Conservation (phyloP, 1,284 basidiomycete genomes). For the Pseudozyma thailandica region DNA sequence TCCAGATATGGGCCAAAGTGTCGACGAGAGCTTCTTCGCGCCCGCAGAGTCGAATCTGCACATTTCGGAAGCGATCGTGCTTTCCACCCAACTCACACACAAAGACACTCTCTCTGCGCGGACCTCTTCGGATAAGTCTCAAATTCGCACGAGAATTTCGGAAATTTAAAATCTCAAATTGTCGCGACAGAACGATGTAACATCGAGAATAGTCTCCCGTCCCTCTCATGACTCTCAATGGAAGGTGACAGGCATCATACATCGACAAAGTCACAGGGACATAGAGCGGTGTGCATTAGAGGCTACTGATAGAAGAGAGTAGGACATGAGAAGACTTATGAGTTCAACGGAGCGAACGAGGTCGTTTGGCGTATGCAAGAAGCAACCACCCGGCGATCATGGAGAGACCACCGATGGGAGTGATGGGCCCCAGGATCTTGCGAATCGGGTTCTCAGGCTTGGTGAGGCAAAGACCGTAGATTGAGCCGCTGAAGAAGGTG, state of each 20-base stretch:
- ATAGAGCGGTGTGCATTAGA: slow-evolving; percentile 9
- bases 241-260: no score
- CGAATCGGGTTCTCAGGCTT: slow-evolving; percentile 54
- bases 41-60: slow-evolving; percentile 3
- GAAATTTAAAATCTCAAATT: no score
- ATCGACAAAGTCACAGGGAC: no score
- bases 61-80: slow-evolving; percentile 36
- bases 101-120: no score
- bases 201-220: no score
- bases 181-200: background rate
- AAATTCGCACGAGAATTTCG: slow-evolving; percentile 10
- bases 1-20: slow-evolving; percentile 4
- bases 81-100: background rate
- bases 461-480: slow-evolving; percentile 64
- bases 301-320: background rate
- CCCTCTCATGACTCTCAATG: background rate
- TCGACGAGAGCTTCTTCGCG: slow-evolving; percentile 13
- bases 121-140: slow-evolving; percentile 15
- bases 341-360: slow-evolving; percentile 30
- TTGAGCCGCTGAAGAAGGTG: slow-evolving; percentile 63
- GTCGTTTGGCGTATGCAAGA: slow-evolving; percentile 55
- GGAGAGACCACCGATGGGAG: slow-evolving; percentile 62
- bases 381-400: slow-evolving; percentile 64
- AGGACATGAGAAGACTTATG: background rate
- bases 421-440: slow-evolving; percentile 59